Evolutionary conservation across 2,329 filamentous ascomycete species (phyloP).

Genomic region (Colletotrichum ledebouriae): DNA sequence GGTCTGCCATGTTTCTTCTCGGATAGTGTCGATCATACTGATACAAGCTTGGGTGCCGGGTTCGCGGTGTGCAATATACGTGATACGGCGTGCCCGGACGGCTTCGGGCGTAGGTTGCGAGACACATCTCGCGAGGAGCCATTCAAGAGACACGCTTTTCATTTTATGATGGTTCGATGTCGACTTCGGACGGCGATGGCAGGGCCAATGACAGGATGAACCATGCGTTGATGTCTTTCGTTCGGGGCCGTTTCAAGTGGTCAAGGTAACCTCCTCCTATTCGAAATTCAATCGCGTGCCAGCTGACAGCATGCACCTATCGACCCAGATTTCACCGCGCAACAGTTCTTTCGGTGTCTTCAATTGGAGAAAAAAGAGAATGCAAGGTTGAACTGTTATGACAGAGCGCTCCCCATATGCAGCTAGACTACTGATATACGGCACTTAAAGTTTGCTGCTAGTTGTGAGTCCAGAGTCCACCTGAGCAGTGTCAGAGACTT

Average conservation of each 20-base stretch:
- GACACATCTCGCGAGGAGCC: not conserved
- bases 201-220: conserved; percentile 23
- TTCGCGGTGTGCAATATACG: conserved; percentile 10
- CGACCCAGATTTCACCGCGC: not conserved
- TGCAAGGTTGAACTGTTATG: no score
- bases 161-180: conserved; percentile 18
- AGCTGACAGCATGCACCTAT: not conserved
- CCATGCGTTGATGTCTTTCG: conserved; percentile 22
- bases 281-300: conserved; percentile 1
- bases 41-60: not conserved
- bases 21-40: conserved; percentile 6
- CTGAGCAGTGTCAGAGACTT: no score
- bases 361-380: no score
- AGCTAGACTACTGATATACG: no score
- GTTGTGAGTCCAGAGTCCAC: no score
- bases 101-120: conserved; percentile 14
- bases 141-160: conserved; percentile 2
- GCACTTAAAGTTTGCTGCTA: no score
- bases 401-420: no score
- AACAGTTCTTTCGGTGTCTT: no score
- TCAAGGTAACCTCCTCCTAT: conserved; percentile 7
- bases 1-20: conserved; percentile 23
- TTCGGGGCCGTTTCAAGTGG: conserved; percentile 24
- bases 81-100: conserved; percentile 13
- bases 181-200: conserved; percentile 21